Evolutionary conservation across 2,329 filamentous ascomycete genomes (phyloP).

Genomic region (Colletotrichum sp.): DNA sequence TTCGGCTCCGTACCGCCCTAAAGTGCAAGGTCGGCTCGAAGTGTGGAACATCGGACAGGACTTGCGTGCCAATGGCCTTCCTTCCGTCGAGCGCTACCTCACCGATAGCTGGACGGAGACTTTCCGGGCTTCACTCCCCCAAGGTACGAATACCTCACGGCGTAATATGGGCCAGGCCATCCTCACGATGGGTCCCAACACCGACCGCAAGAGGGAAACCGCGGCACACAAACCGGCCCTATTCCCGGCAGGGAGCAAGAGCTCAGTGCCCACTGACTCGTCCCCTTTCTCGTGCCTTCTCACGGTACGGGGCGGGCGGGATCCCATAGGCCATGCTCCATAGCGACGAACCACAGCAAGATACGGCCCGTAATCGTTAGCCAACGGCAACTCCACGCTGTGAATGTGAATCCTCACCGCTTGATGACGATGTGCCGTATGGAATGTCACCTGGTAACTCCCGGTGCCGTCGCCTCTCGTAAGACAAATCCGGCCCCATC

Average conservation of each 20-base stretch:
- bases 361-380: conserved; percentile 20
- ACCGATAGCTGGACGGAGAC: conserved; percentile 14
- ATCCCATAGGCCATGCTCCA: background rate
- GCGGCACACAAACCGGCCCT: conserved; percentile 9
- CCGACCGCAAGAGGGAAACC: background rate
- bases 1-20: conserved; percentile 4
- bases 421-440: conserved; percentile 13
- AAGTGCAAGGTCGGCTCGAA: background rate
- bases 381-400: conserved; percentile 14
- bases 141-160: background rate
- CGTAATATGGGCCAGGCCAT: background rate
- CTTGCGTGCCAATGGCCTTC: conserved; percentile 5
- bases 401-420: conserved; percentile 16
- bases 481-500: background rate
- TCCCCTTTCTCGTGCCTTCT: conserved; percentile 5
- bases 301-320: background rate
- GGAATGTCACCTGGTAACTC: conserved; percentile 16
- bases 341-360: conserved; percentile 3
- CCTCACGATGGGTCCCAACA: conserved; percentile 1
- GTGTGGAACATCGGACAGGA: background rate
- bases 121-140: conserved; percentile 1
- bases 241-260: background rate
- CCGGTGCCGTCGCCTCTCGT: background rate
- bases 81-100: conserved; percentile 1
- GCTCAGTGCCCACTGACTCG: conserved; percentile 9